Conservation (phyloP, 768 basidiomycete genomes). For the Daedaleopsis nitida region DNA sequence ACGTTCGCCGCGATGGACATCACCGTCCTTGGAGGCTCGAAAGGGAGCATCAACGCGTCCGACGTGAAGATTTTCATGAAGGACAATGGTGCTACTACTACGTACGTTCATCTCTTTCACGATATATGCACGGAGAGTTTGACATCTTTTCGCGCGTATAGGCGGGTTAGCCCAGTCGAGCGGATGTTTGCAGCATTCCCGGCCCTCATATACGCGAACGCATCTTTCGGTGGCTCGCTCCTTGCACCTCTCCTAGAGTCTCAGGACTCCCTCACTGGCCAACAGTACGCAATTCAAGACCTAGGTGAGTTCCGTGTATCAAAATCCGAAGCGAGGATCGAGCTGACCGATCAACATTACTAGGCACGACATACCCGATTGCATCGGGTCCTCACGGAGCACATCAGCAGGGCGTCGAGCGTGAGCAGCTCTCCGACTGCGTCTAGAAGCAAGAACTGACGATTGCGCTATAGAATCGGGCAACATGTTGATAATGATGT, state of each 20-base stretch:
- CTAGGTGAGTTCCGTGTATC: slow-evolving; percentile 23
- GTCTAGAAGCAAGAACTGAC: neutral
- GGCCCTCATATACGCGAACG: slow-evolving; percentile 33
- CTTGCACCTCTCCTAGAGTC: slow-evolving; percentile 32
- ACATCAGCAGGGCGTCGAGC: slow-evolving; percentile 12
- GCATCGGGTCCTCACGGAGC: slow-evolving; percentile 15
- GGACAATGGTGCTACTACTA: slow-evolving; percentile 9
- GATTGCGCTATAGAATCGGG: slow-evolving; percentile 28
- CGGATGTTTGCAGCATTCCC: slow-evolving; percentile 34
- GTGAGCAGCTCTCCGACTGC: neutral
- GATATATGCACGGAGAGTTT: neutral
- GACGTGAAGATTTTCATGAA: slow-evolving; percentile 29
- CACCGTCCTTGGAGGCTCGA: slow-evolving; percentile 22
- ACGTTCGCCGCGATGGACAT: slow-evolving; percentile 30
- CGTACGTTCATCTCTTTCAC: neutral
- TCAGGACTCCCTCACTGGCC: slow-evolving; percentile 19
- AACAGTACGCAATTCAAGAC: slow-evolving; percentile 30
- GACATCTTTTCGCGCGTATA: neutral
- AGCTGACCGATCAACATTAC: neutral
- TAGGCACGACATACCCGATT: slow-evolving; percentile 16
- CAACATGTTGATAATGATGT: slow-evolving; percentile 31
- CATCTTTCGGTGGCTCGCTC: slow-evolving; percentile 28
- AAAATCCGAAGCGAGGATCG: neutral
- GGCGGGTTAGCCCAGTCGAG: slow-evolving; percentile 36
- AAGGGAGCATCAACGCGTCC: slow-evolving; percentile 21